These are phyloP conservation scores for Paraphaeosphaeria sporulosa DNA, from an alignment of 2,329 filamentous ascomycete genomes.

Conservation along the genomic window DNA sequence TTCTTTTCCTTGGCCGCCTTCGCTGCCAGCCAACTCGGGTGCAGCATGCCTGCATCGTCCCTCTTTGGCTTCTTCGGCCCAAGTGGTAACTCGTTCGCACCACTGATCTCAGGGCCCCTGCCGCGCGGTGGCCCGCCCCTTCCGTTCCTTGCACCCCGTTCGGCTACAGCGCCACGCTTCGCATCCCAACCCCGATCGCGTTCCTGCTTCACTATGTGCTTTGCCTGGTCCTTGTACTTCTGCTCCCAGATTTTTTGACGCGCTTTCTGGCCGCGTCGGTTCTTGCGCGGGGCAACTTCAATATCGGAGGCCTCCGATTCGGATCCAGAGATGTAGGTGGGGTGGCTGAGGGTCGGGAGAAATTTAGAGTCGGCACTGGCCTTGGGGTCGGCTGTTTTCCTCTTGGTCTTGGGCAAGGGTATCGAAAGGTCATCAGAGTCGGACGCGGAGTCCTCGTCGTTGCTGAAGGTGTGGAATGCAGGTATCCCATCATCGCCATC, in stretches of 20 bases:
- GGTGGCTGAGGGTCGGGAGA: constrained; percentile 76
- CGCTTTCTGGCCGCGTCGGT: constrained; percentile 78
- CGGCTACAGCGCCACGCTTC: constrained; percentile 61
- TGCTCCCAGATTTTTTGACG: constrained; percentile 81
- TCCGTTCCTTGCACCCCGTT: constrained; percentile 33
- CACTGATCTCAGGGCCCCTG: constrained; percentile 38
- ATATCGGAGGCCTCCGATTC: constrained; percentile 73
- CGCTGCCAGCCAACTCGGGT: constrained; percentile 72
- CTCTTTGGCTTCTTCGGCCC: constrained; percentile 39
- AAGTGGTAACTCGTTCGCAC: constrained; percentile 42
- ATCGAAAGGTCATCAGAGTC: constrained; percentile 24
- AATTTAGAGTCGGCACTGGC: constrained; percentile 52
- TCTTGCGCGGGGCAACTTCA: constrained; percentile 68
- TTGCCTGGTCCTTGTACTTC: constrained; percentile 76
- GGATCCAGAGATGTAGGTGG: constrained; percentile 79
- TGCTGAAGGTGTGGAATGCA: constrained; percentile 8
- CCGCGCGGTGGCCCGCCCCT: constrained; percentile 28
- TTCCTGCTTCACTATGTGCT: constrained; percentile 64
- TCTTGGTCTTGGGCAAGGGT: constrained; percentile 27
- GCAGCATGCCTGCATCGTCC: constrained; percentile 62
- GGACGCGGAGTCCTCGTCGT: constrained; percentile 22
- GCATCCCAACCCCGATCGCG: constrained; percentile 66
- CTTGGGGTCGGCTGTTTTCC: constrained; percentile 56
- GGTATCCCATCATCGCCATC: constrained; percentile 18
- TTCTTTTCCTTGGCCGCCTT: constrained; percentile 66